These are phyloP conservation scores for Verticillium dahliae DNA, from an alignment of 2,329 filamentous ascomycete species.

Conservation along the genomic window DNA sequence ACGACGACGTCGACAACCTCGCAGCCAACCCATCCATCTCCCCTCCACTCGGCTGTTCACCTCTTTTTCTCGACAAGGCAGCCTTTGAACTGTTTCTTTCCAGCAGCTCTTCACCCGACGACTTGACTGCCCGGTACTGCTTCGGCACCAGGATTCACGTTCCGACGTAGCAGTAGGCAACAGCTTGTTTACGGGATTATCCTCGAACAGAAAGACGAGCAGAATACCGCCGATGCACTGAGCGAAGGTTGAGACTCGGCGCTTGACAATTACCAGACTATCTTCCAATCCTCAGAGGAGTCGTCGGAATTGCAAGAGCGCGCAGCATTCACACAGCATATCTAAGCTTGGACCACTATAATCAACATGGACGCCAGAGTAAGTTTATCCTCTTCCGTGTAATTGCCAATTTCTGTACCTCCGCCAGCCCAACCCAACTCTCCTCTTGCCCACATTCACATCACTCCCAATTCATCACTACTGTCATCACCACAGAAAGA, in stretches of 20 bases:
- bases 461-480: neutral
- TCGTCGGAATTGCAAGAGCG: neutral
- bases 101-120: neutral
- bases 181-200: neutral
- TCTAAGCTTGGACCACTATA: slow-evolving; percentile 1
- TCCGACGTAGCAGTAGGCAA: neutral
- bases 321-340: neutral
- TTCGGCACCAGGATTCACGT: neutral
- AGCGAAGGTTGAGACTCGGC: neutral
- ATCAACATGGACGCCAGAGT: slow-evolving; percentile 12
- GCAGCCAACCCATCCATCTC: neutral
- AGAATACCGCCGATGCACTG: neutral
- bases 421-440: neutral
- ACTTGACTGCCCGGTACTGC: neutral
- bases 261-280: neutral
- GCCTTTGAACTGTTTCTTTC: neutral
- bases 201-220: neutral
- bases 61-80: neutral
- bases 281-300: neutral
- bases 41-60: neutral
- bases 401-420: slow-evolving; percentile 1
- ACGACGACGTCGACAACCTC: neutral
- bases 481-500: neutral
- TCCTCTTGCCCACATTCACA: neutral
- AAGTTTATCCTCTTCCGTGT: neutral